Percentiles rank a stretch among this genome's conserved stretches.
Evolutionary conservation across 2,329 filamentous ascomycete species (phyloP).

Genomic region (Monosporascus sp.): DNA sequence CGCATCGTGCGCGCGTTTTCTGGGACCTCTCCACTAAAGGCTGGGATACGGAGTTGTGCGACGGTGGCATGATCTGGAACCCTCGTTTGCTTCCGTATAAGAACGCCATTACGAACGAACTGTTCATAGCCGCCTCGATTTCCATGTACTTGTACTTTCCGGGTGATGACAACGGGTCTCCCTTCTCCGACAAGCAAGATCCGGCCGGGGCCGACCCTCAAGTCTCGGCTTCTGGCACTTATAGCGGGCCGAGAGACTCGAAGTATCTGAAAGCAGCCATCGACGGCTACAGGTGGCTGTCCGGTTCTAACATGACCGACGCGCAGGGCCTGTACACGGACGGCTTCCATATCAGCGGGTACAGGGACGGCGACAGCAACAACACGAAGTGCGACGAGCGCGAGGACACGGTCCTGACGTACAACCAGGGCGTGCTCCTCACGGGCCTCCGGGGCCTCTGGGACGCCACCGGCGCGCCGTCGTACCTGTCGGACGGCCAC

Average conservation of each 20-base stretch:
- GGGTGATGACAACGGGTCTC: constrained; percentile 68
- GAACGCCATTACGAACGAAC: constrained; percentile 91
- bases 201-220: constrained; percentile 4
- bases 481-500: constrained; percentile 76
- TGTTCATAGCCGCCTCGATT: constrained; percentile 79
- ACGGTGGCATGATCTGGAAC: constrained; percentile 89
- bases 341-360: constrained; percentile 78
- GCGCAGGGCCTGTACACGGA: constrained; percentile 70
- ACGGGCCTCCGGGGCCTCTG: constrained; percentile 77
- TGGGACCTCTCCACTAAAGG: constrained; percentile 74
- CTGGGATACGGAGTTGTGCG: constrained; percentile 77
- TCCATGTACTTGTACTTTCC: constrained; percentile 89
- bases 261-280: constrained; percentile 68
- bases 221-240: constrained; percentile 31
- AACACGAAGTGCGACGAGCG: constrained; percentile 73
- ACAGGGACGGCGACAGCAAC: constrained; percentile 51
- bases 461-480: constrained; percentile 65
- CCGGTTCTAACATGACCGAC: constrained; percentile 75
- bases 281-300: constrained; percentile 77
- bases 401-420: constrained; percentile 88
- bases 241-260: constrained; percentile 42
- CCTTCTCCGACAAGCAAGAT: constrained; percentile 44
- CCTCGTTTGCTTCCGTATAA: constrained; percentile 79
- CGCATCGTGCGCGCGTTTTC: constrained; percentile 78
- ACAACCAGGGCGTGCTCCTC: constrained; percentile 89